Evolutionary conservation across 2,329 filamentous ascomycete species (phyloP), one percentile per base, ranked within the genome.

Genomic region (Bipolaris zeicola): DNA sequence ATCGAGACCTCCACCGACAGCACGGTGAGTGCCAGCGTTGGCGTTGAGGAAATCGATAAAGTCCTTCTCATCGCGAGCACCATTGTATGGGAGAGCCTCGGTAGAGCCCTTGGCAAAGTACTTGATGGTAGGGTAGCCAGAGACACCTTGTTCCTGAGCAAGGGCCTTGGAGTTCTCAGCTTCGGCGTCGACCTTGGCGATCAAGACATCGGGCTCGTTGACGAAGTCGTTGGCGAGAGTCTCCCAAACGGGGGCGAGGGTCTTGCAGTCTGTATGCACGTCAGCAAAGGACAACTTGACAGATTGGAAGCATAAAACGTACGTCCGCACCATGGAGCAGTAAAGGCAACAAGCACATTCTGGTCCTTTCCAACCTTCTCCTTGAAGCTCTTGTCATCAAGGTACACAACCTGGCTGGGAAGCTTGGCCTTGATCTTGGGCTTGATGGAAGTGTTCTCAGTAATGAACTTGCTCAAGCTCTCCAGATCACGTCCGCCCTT

Each of bases 301-400:
- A 24, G 16, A 7, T 5, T 11, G 24, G 28, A 3, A 14, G 58
- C 65, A 66, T 10, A 45, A 28, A 6, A 90, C 92, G 80, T 86
- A 98, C 95, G 94, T 77, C 94, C 94, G 79, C 95, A 99, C 95
- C 94, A 98, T 50, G 95, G 93, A 50, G 95, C 94, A 67, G 96
- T 99, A 79, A 99, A 99, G 43, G 96, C 93, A 75, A 99, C 93
- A 52, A 99, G 79, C 18, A 96, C 91, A 78, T 96, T 84, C 85
- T 96, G 92, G 62, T 96, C 91, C 49, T 87, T 83, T 62, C 94
- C 94, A 80, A 97, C 82, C 57, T 85, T 82, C 74, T 88, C 81
- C 78, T 87, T 86, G 80, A 98, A 98, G 57, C 86, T 87, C 66
- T 83, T 77, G 72, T 98, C 92, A 48, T 85, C 92, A 76, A 99